Percentiles rank a stretch among this genome's conserved stretches.
phyloP scores from a whole-genome alignment of 768 basidiomycete genomes.

The Cyclocybe aegerita region DNA sequence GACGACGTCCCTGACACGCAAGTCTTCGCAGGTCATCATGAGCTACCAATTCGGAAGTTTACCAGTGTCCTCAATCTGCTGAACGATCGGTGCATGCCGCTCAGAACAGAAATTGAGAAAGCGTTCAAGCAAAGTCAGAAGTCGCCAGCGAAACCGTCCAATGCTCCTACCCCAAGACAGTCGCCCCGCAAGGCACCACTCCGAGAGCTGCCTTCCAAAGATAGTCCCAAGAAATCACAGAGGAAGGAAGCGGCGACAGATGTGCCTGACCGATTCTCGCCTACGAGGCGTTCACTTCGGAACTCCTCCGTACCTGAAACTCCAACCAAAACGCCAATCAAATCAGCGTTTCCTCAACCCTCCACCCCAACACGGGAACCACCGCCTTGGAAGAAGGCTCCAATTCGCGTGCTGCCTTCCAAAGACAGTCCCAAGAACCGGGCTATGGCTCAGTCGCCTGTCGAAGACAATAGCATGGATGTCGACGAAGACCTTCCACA shows the following conservation, averaged over 20 bases:
- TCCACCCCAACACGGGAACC: constrained; percentile 17
- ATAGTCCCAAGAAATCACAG: neutral
- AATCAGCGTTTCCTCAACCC: constrained; percentile 18
- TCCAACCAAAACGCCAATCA: constrained; percentile 19
- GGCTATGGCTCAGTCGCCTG: constrained; percentile 10
- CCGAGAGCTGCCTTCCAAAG: neutral
- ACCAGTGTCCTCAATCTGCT: constrained; percentile 20
- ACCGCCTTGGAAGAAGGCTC: constrained; percentile 14
- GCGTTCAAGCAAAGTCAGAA: constrained; percentile 1
- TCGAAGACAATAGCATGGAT: constrained; percentile 22
- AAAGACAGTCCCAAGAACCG: constrained; percentile 41
- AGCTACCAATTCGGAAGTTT: constrained; percentile 21
- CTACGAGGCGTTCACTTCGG: constrained; percentile 1
- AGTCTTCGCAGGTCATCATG: constrained; percentile 22
- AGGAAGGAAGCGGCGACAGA: neutral
- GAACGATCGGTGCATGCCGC: constrained; percentile 18
- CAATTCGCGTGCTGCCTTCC: constrained; percentile 31
- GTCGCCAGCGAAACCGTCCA: constrained; percentile 1
- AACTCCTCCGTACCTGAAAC: neutral
- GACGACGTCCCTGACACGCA: constrained; percentile 14
- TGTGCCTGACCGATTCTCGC: constrained; percentile 13
- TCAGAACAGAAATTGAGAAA: constrained; percentile 10
- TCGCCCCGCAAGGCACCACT: constrained; percentile 10
- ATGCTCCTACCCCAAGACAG: constrained; percentile 5
- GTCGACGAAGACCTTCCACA: constrained; percentile 28